A percentile compares a stretch with the other conserved stretches of the same genome.
Evolutionary conservation across 2,329 filamentous ascomycete species (phyloP).

Genomic region (Malbranchea cinnamomea): DNA sequence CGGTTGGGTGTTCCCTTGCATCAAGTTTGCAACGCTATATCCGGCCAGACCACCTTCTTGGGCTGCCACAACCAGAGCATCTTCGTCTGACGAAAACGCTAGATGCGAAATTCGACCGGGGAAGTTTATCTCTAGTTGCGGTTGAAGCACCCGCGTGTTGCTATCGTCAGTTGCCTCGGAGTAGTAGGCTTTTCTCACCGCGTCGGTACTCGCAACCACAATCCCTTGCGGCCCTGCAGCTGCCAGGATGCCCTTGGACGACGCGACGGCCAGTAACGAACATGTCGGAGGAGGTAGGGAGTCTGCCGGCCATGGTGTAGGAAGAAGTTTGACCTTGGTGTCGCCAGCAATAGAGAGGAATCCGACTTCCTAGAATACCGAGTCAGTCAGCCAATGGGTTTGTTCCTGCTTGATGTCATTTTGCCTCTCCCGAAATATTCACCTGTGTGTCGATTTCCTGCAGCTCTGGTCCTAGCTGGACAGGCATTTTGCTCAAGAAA

Average conservation of each 20-base stretch:
- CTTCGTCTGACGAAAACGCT: slow-evolving; percentile 80
- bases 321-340: slow-evolving; percentile 64
- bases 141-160: slow-evolving; percentile 55
- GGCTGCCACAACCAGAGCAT: slow-evolving; percentile 66
- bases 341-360: slow-evolving; percentile 71
- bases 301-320: slow-evolving; percentile 57
- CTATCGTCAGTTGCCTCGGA: slow-evolving; percentile 42
- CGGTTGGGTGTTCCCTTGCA: slow-evolving; percentile 50
- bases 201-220: slow-evolving; percentile 59
- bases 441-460: slow-evolving; percentile 73
- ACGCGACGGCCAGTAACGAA: slow-evolving; percentile 72
- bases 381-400: too few species aligned
- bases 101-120: slow-evolving; percentile 71
- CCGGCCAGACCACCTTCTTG: slow-evolving; percentile 69
- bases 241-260: slow-evolving; percentile 64
- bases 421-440: slow-evolving; percentile 13
- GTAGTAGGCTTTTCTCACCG: slow-evolving; percentile 60
- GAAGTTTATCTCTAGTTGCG: slow-evolving; percentile 58
- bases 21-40: slow-evolving; percentile 58
- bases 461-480: slow-evolving; percentile 49
- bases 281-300: slow-evolving; percentile 59
- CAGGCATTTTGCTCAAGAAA: slow-evolving; percentile 37
- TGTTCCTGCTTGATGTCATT: too few species aligned
- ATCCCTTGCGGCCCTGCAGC: slow-evolving; percentile 74
- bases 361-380: slow-evolving; percentile 47